phyloP scores from a whole-genome alignment of 371 early-diverging fungal species.

The Lichtheimia hyalospora region DNA sequence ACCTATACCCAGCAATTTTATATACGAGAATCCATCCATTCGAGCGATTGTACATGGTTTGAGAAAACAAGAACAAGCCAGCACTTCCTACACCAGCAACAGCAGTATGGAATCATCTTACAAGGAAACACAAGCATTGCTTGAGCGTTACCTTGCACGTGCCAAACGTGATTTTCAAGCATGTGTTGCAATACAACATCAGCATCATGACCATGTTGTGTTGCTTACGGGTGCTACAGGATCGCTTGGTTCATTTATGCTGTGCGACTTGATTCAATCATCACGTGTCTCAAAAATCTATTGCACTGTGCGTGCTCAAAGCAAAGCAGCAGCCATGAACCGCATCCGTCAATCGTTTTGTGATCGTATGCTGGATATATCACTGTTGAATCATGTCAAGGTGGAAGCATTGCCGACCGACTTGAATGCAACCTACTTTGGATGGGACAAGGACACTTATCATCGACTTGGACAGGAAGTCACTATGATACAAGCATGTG shows the following conservation, averaged over 20 bases:
- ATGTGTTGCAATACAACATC: background rate
- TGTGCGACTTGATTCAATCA: constrained; percentile 22
- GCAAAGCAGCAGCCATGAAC: constrained; percentile 1
- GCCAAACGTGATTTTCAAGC: constrained; percentile 23
- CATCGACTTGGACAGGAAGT: constrained; percentile 22
- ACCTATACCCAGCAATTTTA: background rate
- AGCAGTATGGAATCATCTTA: constrained; percentile 3
- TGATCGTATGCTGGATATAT: constrained; percentile 16
- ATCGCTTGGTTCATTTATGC: constrained; percentile 30
- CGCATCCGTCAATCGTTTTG: constrained; percentile 24
- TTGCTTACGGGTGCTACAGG: constrained; percentile 46
- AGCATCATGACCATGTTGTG: constrained; percentile 16
- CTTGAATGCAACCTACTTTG: constrained; percentile 21
- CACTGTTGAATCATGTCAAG: background rate
- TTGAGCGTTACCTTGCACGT: constrained; percentile 9
- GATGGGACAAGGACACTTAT: constrained; percentile 26
- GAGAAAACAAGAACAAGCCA: too few species aligned
- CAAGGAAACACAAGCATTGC: background rate
- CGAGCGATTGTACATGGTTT: background rate
- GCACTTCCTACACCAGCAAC: background rate
- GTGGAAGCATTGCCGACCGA: constrained; percentile 12
- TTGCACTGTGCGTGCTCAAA: constrained; percentile 3
- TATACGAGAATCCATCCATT: background rate
- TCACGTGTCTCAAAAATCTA: constrained; percentile 26
- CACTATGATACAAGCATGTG: constrained; percentile 35